Percentiles rank a stretch among this genome's conserved stretches.
Conservation (phyloP, 306 rosid genomes). For the Sophora flavescens region DNA sequence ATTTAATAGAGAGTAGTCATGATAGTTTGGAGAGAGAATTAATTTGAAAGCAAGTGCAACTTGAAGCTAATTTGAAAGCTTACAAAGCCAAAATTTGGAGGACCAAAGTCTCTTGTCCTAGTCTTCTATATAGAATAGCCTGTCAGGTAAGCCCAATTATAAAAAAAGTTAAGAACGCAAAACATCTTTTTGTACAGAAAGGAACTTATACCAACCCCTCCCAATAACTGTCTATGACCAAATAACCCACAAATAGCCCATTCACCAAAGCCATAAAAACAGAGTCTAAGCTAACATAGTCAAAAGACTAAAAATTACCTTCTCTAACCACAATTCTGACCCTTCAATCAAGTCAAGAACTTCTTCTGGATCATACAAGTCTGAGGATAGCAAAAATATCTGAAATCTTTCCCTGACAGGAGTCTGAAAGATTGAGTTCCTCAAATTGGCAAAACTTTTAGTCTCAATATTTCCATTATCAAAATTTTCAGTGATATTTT, state of each 20-base stretch:
- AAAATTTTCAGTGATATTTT: conserved; percentile 53
- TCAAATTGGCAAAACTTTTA: conserved; percentile 42
- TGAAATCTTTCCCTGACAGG: conserved; percentile 86
- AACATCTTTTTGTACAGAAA: neutral
- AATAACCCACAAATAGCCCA: conserved; percentile 34
- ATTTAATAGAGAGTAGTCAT: neutral
- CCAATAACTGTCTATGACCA: conserved; percentile 29
- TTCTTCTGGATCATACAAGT: conserved; percentile 94
- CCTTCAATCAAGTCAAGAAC: conserved; percentile 92
- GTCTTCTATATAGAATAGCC: conserved; percentile 95
- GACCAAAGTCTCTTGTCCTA: conserved; percentile 95
- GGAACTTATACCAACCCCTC: conserved; percentile 1
- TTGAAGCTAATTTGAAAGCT: conserved; percentile 54
- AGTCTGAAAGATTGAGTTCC: conserved; percentile 68
- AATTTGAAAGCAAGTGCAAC: conserved; percentile 11
- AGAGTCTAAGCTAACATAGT: conserved; percentile 37
- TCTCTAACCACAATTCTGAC: conserved; percentile 95
- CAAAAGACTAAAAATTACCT: conserved; percentile 59
- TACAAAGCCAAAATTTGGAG: conserved; percentile 97
- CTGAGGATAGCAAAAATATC: conserved; percentile 89
- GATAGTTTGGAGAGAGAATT: conserved; percentile 21
- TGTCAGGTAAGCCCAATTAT: conserved; percentile 51
- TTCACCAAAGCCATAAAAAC: conserved; percentile 24
- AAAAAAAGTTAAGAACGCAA: conserved; percentile 2
- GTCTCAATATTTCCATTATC: conserved; percentile 56